Evolutionary conservation across 805 yeast genomes (phyloP).

Genomic region (Saturnispora bothae): DNA sequence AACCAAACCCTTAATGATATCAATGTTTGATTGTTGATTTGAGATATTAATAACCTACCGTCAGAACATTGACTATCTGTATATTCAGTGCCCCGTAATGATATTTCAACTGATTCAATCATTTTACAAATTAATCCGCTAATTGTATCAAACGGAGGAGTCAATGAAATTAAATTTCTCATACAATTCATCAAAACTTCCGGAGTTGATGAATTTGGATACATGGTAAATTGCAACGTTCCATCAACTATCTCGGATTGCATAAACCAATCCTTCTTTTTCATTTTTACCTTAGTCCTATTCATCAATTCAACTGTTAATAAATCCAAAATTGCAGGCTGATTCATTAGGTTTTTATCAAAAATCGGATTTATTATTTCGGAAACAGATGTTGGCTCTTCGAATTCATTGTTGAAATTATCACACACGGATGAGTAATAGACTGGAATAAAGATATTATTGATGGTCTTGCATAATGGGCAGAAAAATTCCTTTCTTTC

Average conservation of each 20-base stretch:
- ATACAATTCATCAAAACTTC: conserved; percentile 20
- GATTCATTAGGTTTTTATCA: conserved; percentile 10
- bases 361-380: conserved; percentile 6
- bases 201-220: conserved; percentile 16
- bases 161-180: conserved; percentile 15
- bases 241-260: conserved; percentile 14
- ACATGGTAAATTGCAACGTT: conserved; percentile 7
- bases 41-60: conserved; percentile 37
- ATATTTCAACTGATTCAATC: conserved; percentile 54
- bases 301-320: conserved; percentile 17
- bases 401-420: conserved; percentile 14
- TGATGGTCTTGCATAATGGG: conserved; percentile 82
- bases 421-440: conserved; percentile 41
- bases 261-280: conserved; percentile 23
- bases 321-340: conserved; percentile 8
- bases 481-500: conserved; percentile 71
- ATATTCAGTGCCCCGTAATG: conserved; percentile 43
- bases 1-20: conserved; percentile 44
- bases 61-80: conserved; percentile 3
- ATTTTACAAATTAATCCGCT: conserved; percentile 37
- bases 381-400: neutral
- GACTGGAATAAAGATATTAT: conserved; percentile 75
- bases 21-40: conserved; percentile 51
- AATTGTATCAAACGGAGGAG: conserved; percentile 25
- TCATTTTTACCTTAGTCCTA: conserved; percentile 17